A percentile compares a stretch with the other conserved stretches of the same genome.
phyloP scores from a whole-genome alignment of 2,329 filamentous ascomycete genomes.

The Gnomoniopsis smithogilvyi region DNA sequence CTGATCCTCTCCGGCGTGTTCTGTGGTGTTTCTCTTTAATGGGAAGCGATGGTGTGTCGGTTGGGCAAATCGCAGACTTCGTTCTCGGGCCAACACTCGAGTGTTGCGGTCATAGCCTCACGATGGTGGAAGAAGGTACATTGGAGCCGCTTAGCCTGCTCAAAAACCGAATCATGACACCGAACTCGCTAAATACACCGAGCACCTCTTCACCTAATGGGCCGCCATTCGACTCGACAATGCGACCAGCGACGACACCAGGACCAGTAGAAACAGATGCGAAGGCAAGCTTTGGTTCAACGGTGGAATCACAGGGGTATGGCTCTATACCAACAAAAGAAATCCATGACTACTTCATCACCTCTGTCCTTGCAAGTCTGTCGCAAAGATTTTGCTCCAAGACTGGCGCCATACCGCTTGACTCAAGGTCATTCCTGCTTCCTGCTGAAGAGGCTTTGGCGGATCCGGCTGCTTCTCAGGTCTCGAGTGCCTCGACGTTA shows the following conservation, averaged over 20 bases:
- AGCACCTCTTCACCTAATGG: constrained; percentile 42
- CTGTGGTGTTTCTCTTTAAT: constrained; percentile 54
- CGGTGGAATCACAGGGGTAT: constrained; percentile 31
- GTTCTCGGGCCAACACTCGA: constrained; percentile 39
- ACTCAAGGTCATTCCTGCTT: constrained; percentile 50
- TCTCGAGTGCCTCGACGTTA: constrained; percentile 32
- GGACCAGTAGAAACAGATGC: constrained; percentile 27
- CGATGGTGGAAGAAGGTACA: constrained; percentile 44
- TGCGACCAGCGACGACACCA: constrained; percentile 29
- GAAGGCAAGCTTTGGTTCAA: constrained; percentile 20
- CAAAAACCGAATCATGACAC: constrained; percentile 38
- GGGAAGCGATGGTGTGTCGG: constrained; percentile 35
- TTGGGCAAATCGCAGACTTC: constrained; percentile 20
- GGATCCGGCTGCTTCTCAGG: constrained; percentile 25
- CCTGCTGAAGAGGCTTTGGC: constrained; percentile 27
- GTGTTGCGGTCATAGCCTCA: constrained; percentile 41
- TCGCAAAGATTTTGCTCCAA: constrained; percentile 46
- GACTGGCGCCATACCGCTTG: constrained; percentile 49
- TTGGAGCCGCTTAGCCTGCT: constrained; percentile 49
- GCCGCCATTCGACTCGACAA: constrained; percentile 35
- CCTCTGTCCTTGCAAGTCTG: constrained; percentile 49
- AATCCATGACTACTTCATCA: constrained; percentile 53
- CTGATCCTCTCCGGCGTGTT: constrained; percentile 46
- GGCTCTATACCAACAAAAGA: constrained; percentile 37
- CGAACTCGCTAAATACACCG: constrained; percentile 41